Percentiles rank a stretch among this genome's conserved stretches.
These are phyloP conservation scores for Globisporangium abappressorium DNA, from an alignment of 352 stramenopile species.

Conservation along the genomic window DNA sequence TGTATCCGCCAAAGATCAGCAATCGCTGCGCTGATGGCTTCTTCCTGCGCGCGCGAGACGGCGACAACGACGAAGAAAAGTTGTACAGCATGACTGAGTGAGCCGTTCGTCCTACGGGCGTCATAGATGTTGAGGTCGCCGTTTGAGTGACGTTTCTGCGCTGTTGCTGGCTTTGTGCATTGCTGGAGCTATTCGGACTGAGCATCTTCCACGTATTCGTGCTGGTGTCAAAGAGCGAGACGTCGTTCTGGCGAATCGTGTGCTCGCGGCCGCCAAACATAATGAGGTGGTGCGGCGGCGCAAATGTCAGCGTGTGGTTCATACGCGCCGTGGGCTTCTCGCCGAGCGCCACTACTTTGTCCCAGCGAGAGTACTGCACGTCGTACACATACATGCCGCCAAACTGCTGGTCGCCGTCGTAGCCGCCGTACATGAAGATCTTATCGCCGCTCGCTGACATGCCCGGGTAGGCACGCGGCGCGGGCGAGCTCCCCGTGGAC, in stretches of 20 bases:
- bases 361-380: conserved; percentile 45
- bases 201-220: conserved; percentile 33
- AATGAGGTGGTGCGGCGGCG: conserved; percentile 41
- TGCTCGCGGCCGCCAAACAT: conserved; percentile 58
- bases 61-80: neutral
- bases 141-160: conserved; percentile 8
- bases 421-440: conserved; percentile 67
- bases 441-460: conserved; percentile 51
- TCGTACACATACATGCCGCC: conserved; percentile 61
- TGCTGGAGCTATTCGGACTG: conserved; percentile 3
- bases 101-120: conserved; percentile 34
- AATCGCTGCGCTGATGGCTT: conserved; percentile 28
- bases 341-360: conserved; percentile 31
- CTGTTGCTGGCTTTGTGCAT: conserved; percentile 2
- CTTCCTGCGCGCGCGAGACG: neutral
- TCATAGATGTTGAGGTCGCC: conserved; percentile 2
- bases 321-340: conserved; percentile 50
- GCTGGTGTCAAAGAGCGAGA: conserved; percentile 47
- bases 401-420: conserved; percentile 52
- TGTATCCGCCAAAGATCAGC: conserved; percentile 69
- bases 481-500: conserved; percentile 29
- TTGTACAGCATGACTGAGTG: conserved; percentile 45
- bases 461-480: conserved; percentile 46
- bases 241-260: conserved; percentile 45
- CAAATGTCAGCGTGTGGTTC: conserved; percentile 62